phyloP scores from a whole-genome alignment of 2,329 filamentous ascomycete species.

The Leptosphaerulina australis region DNA sequence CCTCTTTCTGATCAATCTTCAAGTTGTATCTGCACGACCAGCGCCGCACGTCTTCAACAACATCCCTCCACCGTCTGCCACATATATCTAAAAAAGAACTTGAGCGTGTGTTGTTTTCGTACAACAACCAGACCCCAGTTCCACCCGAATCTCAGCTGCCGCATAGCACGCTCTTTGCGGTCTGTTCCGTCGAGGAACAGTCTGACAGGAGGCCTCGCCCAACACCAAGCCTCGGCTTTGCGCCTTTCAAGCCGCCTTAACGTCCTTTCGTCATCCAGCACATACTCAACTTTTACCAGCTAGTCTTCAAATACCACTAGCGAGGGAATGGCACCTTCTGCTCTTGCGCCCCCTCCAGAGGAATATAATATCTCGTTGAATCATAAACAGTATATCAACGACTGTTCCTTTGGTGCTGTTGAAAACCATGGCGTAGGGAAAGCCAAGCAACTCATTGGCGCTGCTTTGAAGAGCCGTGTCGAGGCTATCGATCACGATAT shows the following conservation, averaged over 20 bases:
- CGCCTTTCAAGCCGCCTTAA: constrained; percentile 97
- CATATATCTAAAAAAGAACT: constrained; percentile 45
- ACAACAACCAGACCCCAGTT: constrained; percentile 57
- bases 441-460: constrained; percentile 81
- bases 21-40: constrained; percentile 55
- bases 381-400: constrained; percentile 38
- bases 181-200: constrained; percentile 99
- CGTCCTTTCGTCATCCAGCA: constrained; percentile 50
- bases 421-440: constrained; percentile 58
- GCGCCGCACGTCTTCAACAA: constrained; percentile 58
- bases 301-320: constrained; percentile 34
- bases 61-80: constrained; percentile 53
- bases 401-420: constrained; percentile 41
- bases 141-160: constrained; percentile 84
- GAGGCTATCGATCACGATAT: constrained; percentile 82
- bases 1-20: constrained; percentile 50
- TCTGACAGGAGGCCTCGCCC: constrained; percentile 91
- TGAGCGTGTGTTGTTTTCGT: constrained; percentile 53
- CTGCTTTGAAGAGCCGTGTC: constrained; percentile 85
- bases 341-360: constrained; percentile 56
- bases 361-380: constrained; percentile 51
- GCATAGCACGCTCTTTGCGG: constrained; percentile 98
- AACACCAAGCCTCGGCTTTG: constrained; percentile 83
- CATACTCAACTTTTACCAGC: constrained; percentile 10
- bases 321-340: constrained; percentile 75